A percentile compares a stretch with the other conserved stretches of the same genome.
Evolutionary conservation across 208 protist species (phyloP).

Genomic region (Acanthamoeba lenticulata): DNA sequence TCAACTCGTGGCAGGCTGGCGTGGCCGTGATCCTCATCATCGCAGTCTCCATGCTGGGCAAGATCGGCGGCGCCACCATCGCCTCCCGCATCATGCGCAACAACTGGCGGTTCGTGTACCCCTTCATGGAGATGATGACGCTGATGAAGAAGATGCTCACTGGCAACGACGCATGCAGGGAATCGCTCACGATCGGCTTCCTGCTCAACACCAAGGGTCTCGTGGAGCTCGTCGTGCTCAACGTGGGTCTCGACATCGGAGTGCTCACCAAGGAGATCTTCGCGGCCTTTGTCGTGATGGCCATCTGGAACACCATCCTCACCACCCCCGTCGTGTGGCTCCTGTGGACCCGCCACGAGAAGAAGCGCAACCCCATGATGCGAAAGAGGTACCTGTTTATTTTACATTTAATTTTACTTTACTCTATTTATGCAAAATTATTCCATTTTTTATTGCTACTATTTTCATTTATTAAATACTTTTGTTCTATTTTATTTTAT

Average conservation of each 20-base stretch:
- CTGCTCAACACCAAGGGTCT: slow-evolving; percentile 82
- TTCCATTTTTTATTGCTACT: not conserved
- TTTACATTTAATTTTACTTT: no score
- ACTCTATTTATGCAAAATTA: not conserved
- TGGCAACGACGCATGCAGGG: not conserved
- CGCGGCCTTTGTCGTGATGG: slow-evolving; percentile 83
- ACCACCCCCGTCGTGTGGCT: slow-evolving; percentile 77
- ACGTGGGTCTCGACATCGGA: slow-evolving; percentile 78
- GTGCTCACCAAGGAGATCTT: slow-evolving; percentile 75
- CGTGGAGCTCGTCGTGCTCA: slow-evolving; percentile 81
- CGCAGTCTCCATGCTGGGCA: slow-evolving; percentile 71
- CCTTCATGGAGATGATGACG: not conserved
- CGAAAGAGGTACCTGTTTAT: not conserved
- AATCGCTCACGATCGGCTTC: slow-evolving; percentile 81
- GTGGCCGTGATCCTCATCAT: slow-evolving; percentile 72
- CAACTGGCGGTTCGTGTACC: not conserved
- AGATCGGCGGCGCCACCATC: slow-evolving; percentile 74
- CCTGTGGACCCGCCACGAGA: slow-evolving; percentile 39
- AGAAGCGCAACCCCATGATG: not conserved
- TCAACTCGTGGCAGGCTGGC: slow-evolving; percentile 4
- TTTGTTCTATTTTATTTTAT: no score
- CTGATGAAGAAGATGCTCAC: not conserved
- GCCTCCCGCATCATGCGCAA: slow-evolving; percentile 24
- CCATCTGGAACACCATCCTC: slow-evolving; percentile 82
- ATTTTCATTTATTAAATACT: not conserved